Base-by-base conservation (phyloP, 768 basidiomycete genomes). In the Clavulina sp. region DNA sequence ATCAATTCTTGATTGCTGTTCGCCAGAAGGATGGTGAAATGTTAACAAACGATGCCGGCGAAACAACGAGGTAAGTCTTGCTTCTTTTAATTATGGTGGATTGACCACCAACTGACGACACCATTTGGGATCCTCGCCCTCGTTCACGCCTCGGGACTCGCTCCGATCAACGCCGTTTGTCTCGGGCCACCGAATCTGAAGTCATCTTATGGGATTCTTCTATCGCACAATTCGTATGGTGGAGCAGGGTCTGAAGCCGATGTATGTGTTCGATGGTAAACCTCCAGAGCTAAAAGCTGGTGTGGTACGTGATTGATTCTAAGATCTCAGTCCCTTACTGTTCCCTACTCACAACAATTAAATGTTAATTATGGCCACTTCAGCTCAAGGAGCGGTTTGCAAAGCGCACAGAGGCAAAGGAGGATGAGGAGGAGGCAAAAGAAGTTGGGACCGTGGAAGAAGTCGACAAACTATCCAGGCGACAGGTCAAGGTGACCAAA, bases 121-220 rank as follows among this genome's bases (percentile, higher is more conserved):
- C 38, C 5, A n/a, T 19, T 13, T n/a, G 23, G 18, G 5, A 48
- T 33, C 50, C 30, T 43, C 30, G 24, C 48, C 28, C 21, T 46
- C n/a, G 26, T 48, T 2, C 16, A 23, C n/a, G 36, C 47, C 26
- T 48, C 46, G 41, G 6, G 13, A 23, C 47, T 31, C 50, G 38
- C 44, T 13, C 21, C 36, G 21, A 21, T 13, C 36, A 38, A 21
- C 36, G 13, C 13, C 13, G 16, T 9, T 46, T 46, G 9, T 46
- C 13, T 13, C 43, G n/a, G 21, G n/a, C n/a, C n/a, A n/a, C n/a
- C n/a, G n/a, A n/a, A n/a, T n/a, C 47, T 7, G 18, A 52, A 76
- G 89, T 68, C 93, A 99, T 67, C 71, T 99, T 7, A 96, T 97
- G 91, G 95, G 95, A 0, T 84, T 97, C 65, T 99, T 99, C 69